A percentile compares a stretch with the other conserved stretches of the same genome.
Evolutionary conservation across 371 early-diverging fungal species (phyloP).

Genomic region (Haplosporangium sp.): DNA sequence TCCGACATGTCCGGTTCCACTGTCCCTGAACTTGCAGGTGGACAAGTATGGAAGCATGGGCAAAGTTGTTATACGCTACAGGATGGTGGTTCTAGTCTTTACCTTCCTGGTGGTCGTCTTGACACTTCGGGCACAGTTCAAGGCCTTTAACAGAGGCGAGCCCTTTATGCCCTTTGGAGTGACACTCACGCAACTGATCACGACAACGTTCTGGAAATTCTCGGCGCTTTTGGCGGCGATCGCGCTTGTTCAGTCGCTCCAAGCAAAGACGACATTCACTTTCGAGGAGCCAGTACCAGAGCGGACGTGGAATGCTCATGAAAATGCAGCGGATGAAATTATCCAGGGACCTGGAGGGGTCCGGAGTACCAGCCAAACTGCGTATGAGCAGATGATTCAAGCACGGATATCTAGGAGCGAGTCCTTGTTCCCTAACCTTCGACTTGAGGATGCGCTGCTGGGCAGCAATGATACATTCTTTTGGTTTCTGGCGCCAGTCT

Average conservation of each 20-base stretch:
- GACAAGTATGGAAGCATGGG: slow-evolving; percentile 84
- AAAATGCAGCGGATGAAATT: slow-evolving; percentile 38
- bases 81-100: slow-evolving; percentile 76
- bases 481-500: slow-evolving; percentile 71
- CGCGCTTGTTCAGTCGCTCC: slow-evolving; percentile 38
- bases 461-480: slow-evolving; percentile 72
- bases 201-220: slow-evolving; percentile 41
- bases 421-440: slow-evolving; percentile 32
- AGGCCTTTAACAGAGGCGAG: slow-evolving; percentile 65
- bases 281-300: slow-evolving; percentile 31
- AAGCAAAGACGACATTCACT: slow-evolving; percentile 7
- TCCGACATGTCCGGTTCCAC: slow-evolving; percentile 63
- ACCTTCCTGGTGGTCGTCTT: slow-evolving; percentile 74
- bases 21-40: slow-evolving; percentile 65
- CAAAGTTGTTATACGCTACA: slow-evolving; percentile 76
- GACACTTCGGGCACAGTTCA: slow-evolving; percentile 71
- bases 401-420: slow-evolving; percentile 31
- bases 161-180: slow-evolving; percentile 45
- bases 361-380: slow-evolving; percentile 19
- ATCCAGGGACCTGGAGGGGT: slow-evolving; percentile 21
- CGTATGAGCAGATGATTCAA: slow-evolving; percentile 46
- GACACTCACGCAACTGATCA: slow-evolving; percentile 30
- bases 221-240: slow-evolving; percentile 35
- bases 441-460: slow-evolving; percentile 60
- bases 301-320: slow-evolving; percentile 36